These are phyloP conservation scores for Paramecium pentaurelia DNA, from an alignment of 73 alveolate genomes.

Conservation along the genomic window DNA sequence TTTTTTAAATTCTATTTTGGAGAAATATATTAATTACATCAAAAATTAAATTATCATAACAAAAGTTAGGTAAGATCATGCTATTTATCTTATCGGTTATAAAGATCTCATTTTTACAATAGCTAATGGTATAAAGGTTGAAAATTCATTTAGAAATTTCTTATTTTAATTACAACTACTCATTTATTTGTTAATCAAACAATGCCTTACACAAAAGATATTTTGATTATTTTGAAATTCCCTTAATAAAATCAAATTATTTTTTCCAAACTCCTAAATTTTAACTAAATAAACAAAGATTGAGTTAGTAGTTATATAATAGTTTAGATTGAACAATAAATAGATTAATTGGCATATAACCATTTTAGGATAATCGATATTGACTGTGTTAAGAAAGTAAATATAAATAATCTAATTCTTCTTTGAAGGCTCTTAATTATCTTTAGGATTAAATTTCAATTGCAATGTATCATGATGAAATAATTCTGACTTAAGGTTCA, in stretches of 20 bases:
- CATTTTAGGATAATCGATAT: no score
- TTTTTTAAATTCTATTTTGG: not conserved
- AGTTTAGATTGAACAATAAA: no score
- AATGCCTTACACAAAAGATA: not conserved
- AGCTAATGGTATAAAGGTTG: not conserved
- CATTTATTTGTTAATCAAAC: not conserved
- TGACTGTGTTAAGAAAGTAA: no score
- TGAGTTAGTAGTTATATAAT: no score
- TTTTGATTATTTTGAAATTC: not conserved
- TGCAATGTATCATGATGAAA: not conserved
- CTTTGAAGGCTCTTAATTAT: no score
- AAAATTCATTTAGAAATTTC: not conserved
- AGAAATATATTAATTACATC: not conserved
- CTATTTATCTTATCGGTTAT: not conserved
- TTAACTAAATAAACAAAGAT: no score
- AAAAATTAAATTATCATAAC: not conserved
- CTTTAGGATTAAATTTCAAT: no score
- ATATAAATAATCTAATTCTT: no score
- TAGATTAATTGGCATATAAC: no score
- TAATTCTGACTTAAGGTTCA: not conserved
- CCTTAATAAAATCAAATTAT: not conserved
- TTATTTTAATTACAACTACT: not conserved
- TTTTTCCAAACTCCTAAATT: not conserved
- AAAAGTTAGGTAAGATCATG: not conserved
- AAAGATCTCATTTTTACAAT: not conserved